These are phyloP conservation scores for Colletotrichum sidae DNA, from an alignment of 2,329 filamentous ascomycete genomes.

Conservation along the genomic window DNA sequence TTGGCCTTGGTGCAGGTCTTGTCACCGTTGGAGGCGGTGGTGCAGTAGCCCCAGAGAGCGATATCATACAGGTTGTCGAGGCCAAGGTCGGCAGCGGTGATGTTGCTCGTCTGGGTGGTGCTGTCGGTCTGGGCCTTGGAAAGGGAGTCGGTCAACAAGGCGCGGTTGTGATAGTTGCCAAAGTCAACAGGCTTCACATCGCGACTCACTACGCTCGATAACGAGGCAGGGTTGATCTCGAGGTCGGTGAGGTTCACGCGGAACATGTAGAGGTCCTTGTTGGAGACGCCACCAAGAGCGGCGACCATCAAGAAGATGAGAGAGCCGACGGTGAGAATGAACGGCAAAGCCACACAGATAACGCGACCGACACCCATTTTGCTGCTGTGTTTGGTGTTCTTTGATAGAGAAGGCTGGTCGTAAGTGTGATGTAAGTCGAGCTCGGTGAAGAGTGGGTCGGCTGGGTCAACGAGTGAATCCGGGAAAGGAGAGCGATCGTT, in stretches of 20 bases:
- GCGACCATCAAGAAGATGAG: slow-evolving; percentile 76
- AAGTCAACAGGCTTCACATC: slow-evolving; percentile 45
- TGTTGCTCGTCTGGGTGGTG: slow-evolving; percentile 53
- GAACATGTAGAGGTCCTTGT: slow-evolving; percentile 69
- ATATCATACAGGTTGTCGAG: slow-evolving; percentile 85
- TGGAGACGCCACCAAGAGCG: slow-evolving; percentile 65
- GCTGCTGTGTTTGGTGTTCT: slow-evolving; percentile 44
- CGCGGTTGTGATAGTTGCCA: slow-evolving; percentile 51
- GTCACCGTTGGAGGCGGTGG: slow-evolving; percentile 65
- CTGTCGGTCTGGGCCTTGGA: slow-evolving; percentile 43
- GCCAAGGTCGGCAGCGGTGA: slow-evolving; percentile 68
- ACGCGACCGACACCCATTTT: slow-evolving; percentile 77
- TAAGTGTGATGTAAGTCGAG: slow-evolving; percentile 15
- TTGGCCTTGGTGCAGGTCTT: slow-evolving; percentile 77
- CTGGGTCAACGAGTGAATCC: slow-evolving; percentile 29
- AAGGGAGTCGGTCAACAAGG: slow-evolving; percentile 44
- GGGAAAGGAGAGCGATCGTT: slow-evolving; percentile 13
- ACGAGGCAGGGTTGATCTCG: slow-evolving; percentile 57
- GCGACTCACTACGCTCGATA: slow-evolving; percentile 35
- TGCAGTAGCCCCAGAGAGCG: slow-evolving; percentile 89
- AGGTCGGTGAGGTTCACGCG: slow-evolving; percentile 73
- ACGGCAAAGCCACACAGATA: slow-evolving; percentile 88
- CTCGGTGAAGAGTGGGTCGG: slow-evolving; percentile 21
- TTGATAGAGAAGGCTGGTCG: slow-evolving; percentile 6
- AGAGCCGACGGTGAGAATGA: slow-evolving; percentile 81